Conservation (phyloP, 805 yeast species). For the Torulaspora gathmanii region DNA sequence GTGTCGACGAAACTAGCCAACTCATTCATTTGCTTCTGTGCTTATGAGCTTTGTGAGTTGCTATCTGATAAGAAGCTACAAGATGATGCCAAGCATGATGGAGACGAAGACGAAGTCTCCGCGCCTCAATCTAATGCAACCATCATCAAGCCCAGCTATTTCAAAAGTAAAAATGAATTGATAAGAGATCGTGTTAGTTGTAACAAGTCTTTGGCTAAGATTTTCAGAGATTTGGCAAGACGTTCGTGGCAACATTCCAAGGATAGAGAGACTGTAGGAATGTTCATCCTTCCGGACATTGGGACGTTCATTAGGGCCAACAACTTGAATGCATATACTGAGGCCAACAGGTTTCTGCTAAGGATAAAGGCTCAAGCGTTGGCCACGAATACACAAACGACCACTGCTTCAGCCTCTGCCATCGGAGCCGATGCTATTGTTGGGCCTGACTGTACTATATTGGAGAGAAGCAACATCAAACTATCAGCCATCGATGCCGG, state of each 20-base stretch:
- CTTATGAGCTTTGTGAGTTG: slow-evolving; percentile 48
- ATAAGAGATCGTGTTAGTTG: slow-evolving; percentile 29
- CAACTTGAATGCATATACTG: slow-evolving; percentile 77
- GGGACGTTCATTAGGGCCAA: slow-evolving; percentile 72
- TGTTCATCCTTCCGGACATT: slow-evolving; percentile 65
- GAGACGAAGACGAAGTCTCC: slow-evolving; percentile 10
- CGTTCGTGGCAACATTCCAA: slow-evolving; percentile 82
- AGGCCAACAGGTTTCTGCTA: slow-evolving; percentile 77
- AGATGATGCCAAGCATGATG: slow-evolving; percentile 6
- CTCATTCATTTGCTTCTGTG: slow-evolving; percentile 65
- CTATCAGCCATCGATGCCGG: slow-evolving; percentile 72
- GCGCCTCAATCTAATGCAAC: slow-evolving; percentile 9
- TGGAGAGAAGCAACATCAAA: slow-evolving; percentile 82
- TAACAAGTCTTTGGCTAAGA: slow-evolving; percentile 53
- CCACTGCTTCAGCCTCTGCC: slow-evolving; percentile 46
- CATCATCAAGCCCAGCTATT: slow-evolving; percentile 29
- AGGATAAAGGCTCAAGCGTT: slow-evolving; percentile 52
- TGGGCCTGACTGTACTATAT: slow-evolving; percentile 61
- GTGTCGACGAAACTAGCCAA: slow-evolving; percentile 75
- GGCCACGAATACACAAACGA: slow-evolving; percentile 25
- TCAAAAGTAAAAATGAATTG: slow-evolving; percentile 31
- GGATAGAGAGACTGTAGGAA: slow-evolving; percentile 55
- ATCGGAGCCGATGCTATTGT: slow-evolving; percentile 84
- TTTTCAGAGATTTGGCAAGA: slow-evolving; percentile 82
- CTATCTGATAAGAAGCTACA: slow-evolving; percentile 37